Base-by-base conservation (phyloP, 1,284 basidiomycete species). In the Apiotrichum porosum region DNA sequence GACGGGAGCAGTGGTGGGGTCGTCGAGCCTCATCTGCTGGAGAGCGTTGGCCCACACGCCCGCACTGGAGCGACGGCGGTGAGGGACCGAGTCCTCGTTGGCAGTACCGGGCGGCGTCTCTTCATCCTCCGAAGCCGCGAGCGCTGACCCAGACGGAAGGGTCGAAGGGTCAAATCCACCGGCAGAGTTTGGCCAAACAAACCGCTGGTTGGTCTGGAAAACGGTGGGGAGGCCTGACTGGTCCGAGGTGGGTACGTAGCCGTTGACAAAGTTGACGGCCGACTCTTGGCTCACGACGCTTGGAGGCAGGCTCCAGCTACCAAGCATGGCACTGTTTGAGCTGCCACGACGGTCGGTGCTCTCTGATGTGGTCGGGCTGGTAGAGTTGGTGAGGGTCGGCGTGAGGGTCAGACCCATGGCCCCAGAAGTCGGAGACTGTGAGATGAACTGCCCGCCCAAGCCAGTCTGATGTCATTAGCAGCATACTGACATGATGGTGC, bases 31-130 rank as follows among this genome's bases (percentile, higher is more conserved):
- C 65, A 72, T 66, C 35, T 68, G 60, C 46, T 63, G 55, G 52
- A 72, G 56, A 0, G 69, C 68, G 22, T 49, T 62, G 4, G 65
- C 63, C 68, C 68, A 72, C 9, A 60, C 30, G 6, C 64, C 63
- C 9, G 58, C 40, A 31, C 62, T 65, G 12, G 62, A 63, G n/a
- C 60, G 41, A 13, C 67, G 54, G n/a, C 63, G 54, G 3, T 49
- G 48, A 8, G 49, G 33, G 10, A 44, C 40, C 4, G 33, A 33
- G 12, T 31, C 38, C 1, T 48, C 31, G 15, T 52, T 40, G 21
- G 28, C 38, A 9, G 38, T 36, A 15, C 51, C 44, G 15, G 49
- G 39, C 6, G 37, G 26, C 3, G 49, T 43, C 15, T 33, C 34
- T 5, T 46, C 52, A 15, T 49, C 51, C 23, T 48, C 42, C 15